Conservation (phyloP, 495 filamentous ascomycete species). For the Xylaria cubensis region DNA sequence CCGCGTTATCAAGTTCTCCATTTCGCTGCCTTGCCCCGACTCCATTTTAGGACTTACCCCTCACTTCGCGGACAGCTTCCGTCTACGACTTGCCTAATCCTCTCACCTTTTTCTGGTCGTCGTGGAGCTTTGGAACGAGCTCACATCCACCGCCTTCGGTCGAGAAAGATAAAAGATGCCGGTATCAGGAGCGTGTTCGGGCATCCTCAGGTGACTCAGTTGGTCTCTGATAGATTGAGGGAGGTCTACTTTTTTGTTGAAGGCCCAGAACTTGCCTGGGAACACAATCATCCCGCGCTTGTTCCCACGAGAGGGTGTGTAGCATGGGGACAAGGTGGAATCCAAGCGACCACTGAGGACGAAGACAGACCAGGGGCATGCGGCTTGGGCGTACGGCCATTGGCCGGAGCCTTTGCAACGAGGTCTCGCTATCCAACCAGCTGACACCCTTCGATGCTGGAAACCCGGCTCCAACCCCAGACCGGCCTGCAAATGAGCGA, state of each 20-base stretch:
- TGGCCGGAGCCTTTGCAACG: constrained; percentile 37
- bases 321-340: constrained; percentile 26
- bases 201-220: constrained; percentile 40
- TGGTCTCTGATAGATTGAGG: constrained; percentile 33
- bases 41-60: constrained; percentile 30
- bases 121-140: constrained; percentile 12
- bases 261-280: constrained; percentile 36
- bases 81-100: constrained; percentile 34
- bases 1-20: background rate
- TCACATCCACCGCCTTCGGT: constrained; percentile 22
- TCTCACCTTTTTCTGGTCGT: constrained; percentile 20
- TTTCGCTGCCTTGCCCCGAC: constrained; percentile 15
- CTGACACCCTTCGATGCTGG: constrained; percentile 40
- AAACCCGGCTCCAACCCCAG: constrained; percentile 39
- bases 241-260: constrained; percentile 29
- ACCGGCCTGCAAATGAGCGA: constrained; percentile 43
- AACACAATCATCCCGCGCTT: constrained; percentile 29
- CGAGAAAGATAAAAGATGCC: constrained; percentile 19
- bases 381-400: constrained; percentile 31
- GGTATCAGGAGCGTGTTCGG: constrained; percentile 30
- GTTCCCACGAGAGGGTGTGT: constrained; percentile 38
- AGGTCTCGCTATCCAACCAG: constrained; percentile 45
- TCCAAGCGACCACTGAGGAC: constrained; percentile 18
- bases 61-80: constrained; percentile 39
- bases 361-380: constrained; percentile 30